phyloP scores from a whole-genome alignment of 2,329 filamentous ascomycete genomes.

The Aspergillus cejpii region DNA sequence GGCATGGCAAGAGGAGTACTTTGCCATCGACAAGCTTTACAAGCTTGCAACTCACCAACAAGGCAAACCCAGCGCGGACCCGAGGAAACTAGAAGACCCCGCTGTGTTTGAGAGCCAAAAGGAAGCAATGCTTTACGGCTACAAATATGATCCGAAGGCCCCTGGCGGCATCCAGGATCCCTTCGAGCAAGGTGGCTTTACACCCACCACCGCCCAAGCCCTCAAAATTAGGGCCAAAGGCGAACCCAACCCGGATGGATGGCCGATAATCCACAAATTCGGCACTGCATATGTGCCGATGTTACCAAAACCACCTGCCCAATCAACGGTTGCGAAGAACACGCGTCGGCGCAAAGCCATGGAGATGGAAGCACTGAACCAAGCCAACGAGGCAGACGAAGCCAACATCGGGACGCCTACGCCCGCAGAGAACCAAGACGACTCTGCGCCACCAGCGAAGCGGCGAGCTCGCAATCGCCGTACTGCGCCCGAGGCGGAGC shows the following conservation, averaged over 20 bases:
- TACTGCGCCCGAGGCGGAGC: conserved; percentile 18
- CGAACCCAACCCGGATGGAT: conserved; percentile 39
- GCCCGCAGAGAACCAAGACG: conserved; percentile 25
- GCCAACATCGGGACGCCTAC: conserved; percentile 21
- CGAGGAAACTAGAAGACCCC: conserved; percentile 47
- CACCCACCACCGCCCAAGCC: conserved; percentile 39
- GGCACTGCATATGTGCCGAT: conserved; percentile 35
- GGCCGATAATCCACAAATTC: conserved; percentile 33
- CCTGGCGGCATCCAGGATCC: conserved; percentile 50
- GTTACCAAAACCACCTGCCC: conserved; percentile 28
- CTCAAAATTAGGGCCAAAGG: conserved; percentile 36
- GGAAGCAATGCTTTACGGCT: conserved; percentile 56
- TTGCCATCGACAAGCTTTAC: conserved; percentile 47
- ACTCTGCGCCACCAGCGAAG: conserved; percentile 22
- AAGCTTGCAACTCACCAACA: conserved; percentile 43
- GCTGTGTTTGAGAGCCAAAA: conserved; percentile 54
- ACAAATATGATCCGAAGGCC: conserved; percentile 49
- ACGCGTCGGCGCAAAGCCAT: conserved; percentile 36
- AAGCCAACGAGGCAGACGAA: conserved; percentile 26
- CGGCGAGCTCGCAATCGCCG: conserved; percentile 31
- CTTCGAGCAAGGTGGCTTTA: conserved; percentile 48
- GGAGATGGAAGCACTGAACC: conserved; percentile 28
- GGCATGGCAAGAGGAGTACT: conserved; percentile 54
- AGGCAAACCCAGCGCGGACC: conserved; percentile 44
- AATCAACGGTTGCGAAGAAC: conserved; percentile 24